Base-by-base conservation (phyloP, 768 basidiomycete species). In the Royoungia palumana region DNA sequence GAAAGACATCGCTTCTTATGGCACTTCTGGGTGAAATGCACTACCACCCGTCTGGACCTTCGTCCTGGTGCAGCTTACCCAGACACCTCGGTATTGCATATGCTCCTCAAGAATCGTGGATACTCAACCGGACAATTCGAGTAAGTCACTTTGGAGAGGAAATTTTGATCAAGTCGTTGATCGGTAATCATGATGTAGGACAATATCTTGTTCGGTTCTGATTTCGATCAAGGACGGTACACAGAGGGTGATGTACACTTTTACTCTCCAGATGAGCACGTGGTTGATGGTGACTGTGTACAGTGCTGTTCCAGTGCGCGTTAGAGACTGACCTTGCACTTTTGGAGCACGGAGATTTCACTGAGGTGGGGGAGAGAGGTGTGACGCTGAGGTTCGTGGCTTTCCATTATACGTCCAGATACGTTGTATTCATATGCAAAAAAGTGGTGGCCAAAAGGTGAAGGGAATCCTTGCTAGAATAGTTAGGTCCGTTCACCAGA, bases 91-190 rank as follows among this genome's bases (percentile, higher is more conserved):
- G 89, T 5, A 75, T 94, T 35, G 82, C 87, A 3, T 91, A 88
- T 61, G 85, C 85, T 8, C 83, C 85, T 4, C 90, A 94, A 63
- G 88, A 90, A 61, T 82, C 85, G 4, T 94, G 89, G 88, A 82
- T 91, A 6, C 78, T 83, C 62, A 90, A 89, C 55, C 84, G 83
- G 49, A 88, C 86, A 0, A 86, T 89, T 41, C 73, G 70, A 60
- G 83, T 81, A 28, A 10, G 28, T 28, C 28, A 25, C 5, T 5
- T 8, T 25, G 5, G 24, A 28, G 11, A 28, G 9, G 11, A 12
- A 28, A 2, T 5, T 28, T 5, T 28, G 28, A 9, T 12, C 28
- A 11, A 28, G 28, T 28, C 28, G 28, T 28, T 28, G 6, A 28
- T 9, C 25, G 8, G 24, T 39, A 14, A 38, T 20, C 21, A 7